Evolutionary conservation across 1,139 yeast species (phyloP), one percentile per base, ranked within the genome.

Genomic region (Meyerozyma smithsonii): DNA sequence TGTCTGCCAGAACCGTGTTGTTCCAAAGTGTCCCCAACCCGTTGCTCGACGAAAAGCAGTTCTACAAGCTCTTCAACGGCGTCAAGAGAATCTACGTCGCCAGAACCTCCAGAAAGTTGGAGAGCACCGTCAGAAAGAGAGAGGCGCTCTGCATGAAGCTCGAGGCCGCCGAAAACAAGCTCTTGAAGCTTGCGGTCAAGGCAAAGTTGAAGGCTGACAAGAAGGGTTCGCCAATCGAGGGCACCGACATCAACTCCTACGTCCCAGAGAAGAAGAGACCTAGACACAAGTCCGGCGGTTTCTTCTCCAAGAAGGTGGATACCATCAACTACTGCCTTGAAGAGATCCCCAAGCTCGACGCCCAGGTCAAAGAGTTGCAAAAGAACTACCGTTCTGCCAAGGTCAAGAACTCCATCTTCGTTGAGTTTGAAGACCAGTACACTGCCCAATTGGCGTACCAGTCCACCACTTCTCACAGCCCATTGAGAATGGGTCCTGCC

Each of bases 261-360:
- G 85, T 88, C 33, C 84, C 89, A 2, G 78, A 71, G 40, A 79
- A 81, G 52, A 86, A 89, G 59, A 72, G 94, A 46, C 97, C 97
- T 19, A 72, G 77, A 24, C 81, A 79, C 56, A 79, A 76, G 46
- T 49, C 69, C 65, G 57, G 81, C 69, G 72, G 73, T 0, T 69
- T 78, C 38, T 67, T 88, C 45, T 42, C 45, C 32, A 61, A 71
- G 50, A 83, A 83, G 55, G 77, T 75, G 25, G 85, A 83, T 52
- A 73, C 84, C 8, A 70, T 84, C 43, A 73, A 75, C 18, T 70
- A 79, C 54, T 77, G 83, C 47, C 66, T 70, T 39, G 77, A 79
- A 48, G 66, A 70, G 42, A 59, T 84, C 32, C 79, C 79, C 2
- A 72, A 69, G 36, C 51, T 82, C 37, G 79, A 82, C 50, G 62